Base-by-base conservation (phyloP, 805 yeast species). In the Candida ascalaphidarum region DNA sequence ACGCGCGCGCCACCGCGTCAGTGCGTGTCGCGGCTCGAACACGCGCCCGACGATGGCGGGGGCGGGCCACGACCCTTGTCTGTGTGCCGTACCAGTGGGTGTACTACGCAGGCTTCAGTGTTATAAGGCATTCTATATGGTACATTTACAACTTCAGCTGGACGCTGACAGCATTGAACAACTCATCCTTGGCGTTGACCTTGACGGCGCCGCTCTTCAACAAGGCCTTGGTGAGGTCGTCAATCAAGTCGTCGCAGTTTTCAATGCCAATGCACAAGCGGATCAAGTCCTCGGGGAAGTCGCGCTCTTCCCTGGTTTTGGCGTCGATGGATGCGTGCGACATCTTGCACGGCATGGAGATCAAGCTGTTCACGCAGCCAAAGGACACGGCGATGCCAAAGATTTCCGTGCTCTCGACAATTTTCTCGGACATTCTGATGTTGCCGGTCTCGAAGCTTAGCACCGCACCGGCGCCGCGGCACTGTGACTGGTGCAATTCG, bases 301-400 rank as follows among this genome's bases (percentile, higher is more conserved):
- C 85, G 52, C 97, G 75, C 52, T 81, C 94, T 27, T 77, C 77
- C 54, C 96, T 75, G 3, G 84, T 77, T 47, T 82, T 74, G 15
- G 86, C 80, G 43, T 86, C 95, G 37, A 88, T 88, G 3, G 95
- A 80, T n/a, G 96, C 96, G 50, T 88, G 97, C 5, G 95, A 83
- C 96, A 88, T 88, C 54, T 74, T 73, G 55, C 96, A 84, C 11
- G 97, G 97, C 77, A 88, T 72, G 22, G 95, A 84, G 33, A 88
- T 84, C 48, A 88, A 67, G 11, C 95, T 82, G 62, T 85, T 84
- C 35, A 89, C 95, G 52, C 95, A 81, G 14, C 97, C 97, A 57
- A 88, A 88, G 8, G 94, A 81, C 7, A 88, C 96, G 5, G 95
- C 83, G 39, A 88, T 84, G 22, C 88, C 84, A 62, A 81, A 88